Evolutionary conservation across 352 stramenopile genomes (phyloP).

Genomic region (Phytophthora brassicae): DNA sequence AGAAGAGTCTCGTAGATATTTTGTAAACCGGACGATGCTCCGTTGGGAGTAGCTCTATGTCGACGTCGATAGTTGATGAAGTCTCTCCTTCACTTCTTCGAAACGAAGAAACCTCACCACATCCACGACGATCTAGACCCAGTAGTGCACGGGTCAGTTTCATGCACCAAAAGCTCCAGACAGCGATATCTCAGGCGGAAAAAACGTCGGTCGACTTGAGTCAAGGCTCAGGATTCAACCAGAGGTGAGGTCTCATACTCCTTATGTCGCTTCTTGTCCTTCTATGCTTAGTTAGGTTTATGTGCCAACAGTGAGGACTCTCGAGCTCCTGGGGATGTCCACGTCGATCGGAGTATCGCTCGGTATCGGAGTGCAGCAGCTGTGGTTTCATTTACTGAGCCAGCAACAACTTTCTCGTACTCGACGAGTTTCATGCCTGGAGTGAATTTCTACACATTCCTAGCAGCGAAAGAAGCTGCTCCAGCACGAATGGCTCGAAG

Average conservation of each 20-base stretch:
- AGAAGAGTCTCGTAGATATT: slow-evolving; percentile 12
- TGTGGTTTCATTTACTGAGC: slow-evolving; percentile 65
- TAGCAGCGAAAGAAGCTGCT: slow-evolving; percentile 54
- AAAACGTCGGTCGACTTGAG: slow-evolving; percentile 35
- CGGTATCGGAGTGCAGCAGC: slow-evolving; percentile 59
- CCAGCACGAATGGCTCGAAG: neutral
- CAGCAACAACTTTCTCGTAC: slow-evolving; percentile 52
- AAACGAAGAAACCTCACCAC: slow-evolving; percentile 14
- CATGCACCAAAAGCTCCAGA: slow-evolving; percentile 67
- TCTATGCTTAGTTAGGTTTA: no score
- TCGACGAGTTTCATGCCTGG: slow-evolving; percentile 71
- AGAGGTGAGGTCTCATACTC: slow-evolving; percentile 26
- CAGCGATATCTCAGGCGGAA: slow-evolving; percentile 55
- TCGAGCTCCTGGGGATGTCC: neutral
- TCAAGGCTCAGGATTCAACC: slow-evolving; percentile 24
- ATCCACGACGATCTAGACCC: slow-evolving; percentile 4
- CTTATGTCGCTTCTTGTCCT: no score
- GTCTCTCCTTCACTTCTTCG: slow-evolving; percentile 6
- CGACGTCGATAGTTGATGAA: slow-evolving; percentile 29
- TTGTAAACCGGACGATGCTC: slow-evolving; percentile 23
- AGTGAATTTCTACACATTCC: slow-evolving; percentile 78
- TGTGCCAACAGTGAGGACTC: slow-evolving; percentile 14
- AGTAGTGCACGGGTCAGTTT: slow-evolving; percentile 39
- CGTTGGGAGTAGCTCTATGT: slow-evolving; percentile 31
- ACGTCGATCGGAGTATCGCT: slow-evolving; percentile 27